phyloP scores from a whole-genome alignment of 2,329 filamentous ascomycete species.

The Massarina eburnea region DNA sequence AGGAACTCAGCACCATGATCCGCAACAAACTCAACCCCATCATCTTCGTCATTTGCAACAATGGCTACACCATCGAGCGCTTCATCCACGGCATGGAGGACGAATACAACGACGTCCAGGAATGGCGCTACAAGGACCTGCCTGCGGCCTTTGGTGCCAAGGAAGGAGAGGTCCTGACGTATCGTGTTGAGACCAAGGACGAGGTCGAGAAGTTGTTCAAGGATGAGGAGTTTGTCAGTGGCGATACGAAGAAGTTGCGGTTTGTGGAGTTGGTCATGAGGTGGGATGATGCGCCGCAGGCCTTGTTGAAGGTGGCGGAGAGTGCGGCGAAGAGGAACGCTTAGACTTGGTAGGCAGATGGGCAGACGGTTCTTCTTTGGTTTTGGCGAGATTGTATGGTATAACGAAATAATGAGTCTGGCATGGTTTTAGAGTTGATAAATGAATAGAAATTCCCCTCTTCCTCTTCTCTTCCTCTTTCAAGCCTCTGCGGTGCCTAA shows the following conservation, averaged over 20 bases:
- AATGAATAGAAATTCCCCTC: too few species aligned
- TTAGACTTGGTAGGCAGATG: too few species aligned
- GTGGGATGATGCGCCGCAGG: constrained; percentile 73
- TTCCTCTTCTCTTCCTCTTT: too few species aligned
- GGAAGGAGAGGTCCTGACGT: constrained; percentile 61
- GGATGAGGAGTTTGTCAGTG: constrained; percentile 59
- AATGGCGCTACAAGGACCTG: constrained; percentile 73
- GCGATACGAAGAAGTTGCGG: constrained; percentile 54
- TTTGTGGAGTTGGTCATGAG: constrained; percentile 84
- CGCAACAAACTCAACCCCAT: constrained; percentile 73
- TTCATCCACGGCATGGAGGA: constrained; percentile 83
- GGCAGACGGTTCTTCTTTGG: too few species aligned
- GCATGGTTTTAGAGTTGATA: too few species aligned
- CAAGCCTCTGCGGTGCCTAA: too few species aligned
- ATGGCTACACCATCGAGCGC: constrained; percentile 87
- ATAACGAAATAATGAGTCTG: too few species aligned
- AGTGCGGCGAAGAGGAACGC: constrained; percentile 65
- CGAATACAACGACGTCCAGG: constrained; percentile 76
- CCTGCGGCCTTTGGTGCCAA: constrained; percentile 68
- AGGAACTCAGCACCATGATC: constrained; percentile 84
- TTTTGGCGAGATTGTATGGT: too few species aligned
- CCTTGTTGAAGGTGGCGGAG: constrained; percentile 69
- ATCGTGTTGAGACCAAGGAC: constrained; percentile 68
- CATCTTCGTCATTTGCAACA: constrained; percentile 84
- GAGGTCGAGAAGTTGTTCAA: constrained; percentile 67